Evolutionary conservation across 495 filamentous ascomycete species (phyloP).

Genomic region (Terfezia claveryi): DNA sequence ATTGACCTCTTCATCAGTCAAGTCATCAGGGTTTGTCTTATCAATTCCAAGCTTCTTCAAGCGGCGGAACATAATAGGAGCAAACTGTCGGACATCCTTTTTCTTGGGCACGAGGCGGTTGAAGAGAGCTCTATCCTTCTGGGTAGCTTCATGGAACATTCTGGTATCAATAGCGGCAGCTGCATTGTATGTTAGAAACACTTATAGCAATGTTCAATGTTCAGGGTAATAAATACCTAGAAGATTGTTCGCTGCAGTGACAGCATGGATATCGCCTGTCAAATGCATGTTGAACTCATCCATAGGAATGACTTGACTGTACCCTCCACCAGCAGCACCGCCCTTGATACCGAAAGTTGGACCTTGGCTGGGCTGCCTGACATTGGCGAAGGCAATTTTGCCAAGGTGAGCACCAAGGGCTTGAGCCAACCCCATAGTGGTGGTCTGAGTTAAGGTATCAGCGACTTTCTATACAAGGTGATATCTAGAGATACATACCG

Average conservation of each 20-base stretch:
- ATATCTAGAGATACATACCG: constrained; percentile 15
- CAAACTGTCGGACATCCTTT: constrained; percentile 71
- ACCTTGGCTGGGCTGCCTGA: constrained; percentile 88
- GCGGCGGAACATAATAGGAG: constrained; percentile 73
- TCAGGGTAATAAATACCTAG: constrained; percentile 24
- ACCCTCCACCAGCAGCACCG: constrained; percentile 87
- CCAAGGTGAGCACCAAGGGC: constrained; percentile 79
- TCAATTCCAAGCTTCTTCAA: constrained; percentile 87
- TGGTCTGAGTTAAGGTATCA: constrained; percentile 32
- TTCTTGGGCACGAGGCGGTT: constrained; percentile 70
- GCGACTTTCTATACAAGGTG: not conserved
- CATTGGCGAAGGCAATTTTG: constrained; percentile 80
- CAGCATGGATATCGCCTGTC: constrained; percentile 94
- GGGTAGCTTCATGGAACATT: constrained; percentile 91
- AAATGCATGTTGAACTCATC: constrained; percentile 97
- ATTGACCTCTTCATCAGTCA: constrained; percentile 70
- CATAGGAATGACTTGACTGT: constrained; percentile 98
- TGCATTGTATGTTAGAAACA: not conserved
- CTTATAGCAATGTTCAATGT: not conserved
- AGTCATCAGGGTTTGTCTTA: constrained; percentile 76
- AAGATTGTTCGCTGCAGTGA: constrained; percentile 91
- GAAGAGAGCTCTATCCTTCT: constrained; percentile 79
- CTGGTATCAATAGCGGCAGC: constrained; percentile 93
- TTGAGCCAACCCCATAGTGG: constrained; percentile 87
- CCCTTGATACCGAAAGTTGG: constrained; percentile 98